A percentile compares a stretch with the other conserved stretches of the same genome.
Evolutionary conservation across 108 stramenopile species (phyloP).

Genomic region (Cyclotella atomus): DNA sequence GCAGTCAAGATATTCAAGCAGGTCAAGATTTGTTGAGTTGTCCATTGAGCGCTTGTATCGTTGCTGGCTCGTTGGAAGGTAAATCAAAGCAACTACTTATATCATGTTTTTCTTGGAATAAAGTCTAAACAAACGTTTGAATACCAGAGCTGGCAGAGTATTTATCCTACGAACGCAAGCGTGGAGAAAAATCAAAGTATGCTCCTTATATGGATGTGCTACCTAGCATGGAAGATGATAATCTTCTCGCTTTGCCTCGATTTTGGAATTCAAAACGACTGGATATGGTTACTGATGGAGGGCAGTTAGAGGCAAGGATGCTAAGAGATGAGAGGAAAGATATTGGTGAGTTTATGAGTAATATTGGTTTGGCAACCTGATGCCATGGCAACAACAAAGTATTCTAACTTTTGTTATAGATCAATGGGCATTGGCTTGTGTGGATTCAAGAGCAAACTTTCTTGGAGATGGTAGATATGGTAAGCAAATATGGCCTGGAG

Average conservation of each 20-base stretch:
- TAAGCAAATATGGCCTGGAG: no score
- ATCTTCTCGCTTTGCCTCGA: conserved; percentile 58
- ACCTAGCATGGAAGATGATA: conserved; percentile 52
- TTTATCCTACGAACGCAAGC: conserved; percentile 57
- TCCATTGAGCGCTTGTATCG: conserved; percentile 69
- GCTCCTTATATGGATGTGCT: conserved; percentile 59
- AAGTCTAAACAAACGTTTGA: no score
- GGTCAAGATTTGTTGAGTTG: conserved; percentile 47
- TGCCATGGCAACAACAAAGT: background rate
- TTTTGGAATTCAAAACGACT: conserved; percentile 72
- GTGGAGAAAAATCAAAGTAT: conserved; percentile 59
- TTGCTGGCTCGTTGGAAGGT: conserved; percentile 51
- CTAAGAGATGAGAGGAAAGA: conserved; percentile 47
- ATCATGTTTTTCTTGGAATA: no score
- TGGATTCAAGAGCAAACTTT: conserved; percentile 78
- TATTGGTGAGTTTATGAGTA: conserved; percentile 28
- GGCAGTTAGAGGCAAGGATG: conserved; percentile 58
- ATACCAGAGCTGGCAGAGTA: conserved; percentile 62
- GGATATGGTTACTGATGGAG: conserved; percentile 63
- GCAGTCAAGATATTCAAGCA: conserved; percentile 22
- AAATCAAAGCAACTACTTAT: no score
- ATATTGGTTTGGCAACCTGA: no score
- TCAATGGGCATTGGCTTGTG: conserved; percentile 79
- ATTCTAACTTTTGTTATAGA: conserved; percentile 16
- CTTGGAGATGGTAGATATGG: conserved; percentile 64